phyloP scores from a whole-genome alignment of 371 early-diverging fungal species.

The Coemansia sp. region DNA sequence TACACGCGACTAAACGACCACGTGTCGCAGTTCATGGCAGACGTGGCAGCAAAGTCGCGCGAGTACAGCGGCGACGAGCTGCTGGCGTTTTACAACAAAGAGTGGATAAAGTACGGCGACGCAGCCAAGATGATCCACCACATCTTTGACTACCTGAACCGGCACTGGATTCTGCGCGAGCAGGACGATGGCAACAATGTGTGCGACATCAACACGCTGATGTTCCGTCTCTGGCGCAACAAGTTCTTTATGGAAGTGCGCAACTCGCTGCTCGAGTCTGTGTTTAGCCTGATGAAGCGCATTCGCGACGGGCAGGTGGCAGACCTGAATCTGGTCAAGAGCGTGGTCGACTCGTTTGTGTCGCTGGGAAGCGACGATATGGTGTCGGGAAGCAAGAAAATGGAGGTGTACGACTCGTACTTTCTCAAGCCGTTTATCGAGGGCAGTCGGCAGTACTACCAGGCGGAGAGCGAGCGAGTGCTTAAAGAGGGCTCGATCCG shows the following conservation, averaged over 20 bases:
- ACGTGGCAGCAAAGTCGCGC: slow-evolving; percentile 57
- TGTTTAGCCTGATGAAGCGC: slow-evolving; percentile 76
- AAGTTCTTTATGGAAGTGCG: slow-evolving; percentile 79
- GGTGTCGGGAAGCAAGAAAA: slow-evolving; percentile 60
- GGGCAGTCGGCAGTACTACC: slow-evolving; percentile 78
- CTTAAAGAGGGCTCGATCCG: slow-evolving; percentile 81
- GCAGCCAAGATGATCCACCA: slow-evolving; percentile 85
- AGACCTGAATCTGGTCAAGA: slow-evolving; percentile 80
- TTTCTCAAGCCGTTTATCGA: slow-evolving; percentile 81
- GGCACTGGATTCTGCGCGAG: slow-evolving; percentile 96
- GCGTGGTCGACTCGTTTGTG: slow-evolving; percentile 85
- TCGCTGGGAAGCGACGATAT: slow-evolving; percentile 49
- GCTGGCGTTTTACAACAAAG: slow-evolving; percentile 79
- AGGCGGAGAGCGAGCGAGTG: slow-evolving; percentile 80
- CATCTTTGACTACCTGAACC: slow-evolving; percentile 90
- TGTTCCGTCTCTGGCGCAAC: slow-evolving; percentile 73
- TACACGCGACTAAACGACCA: slow-evolving; percentile 73
- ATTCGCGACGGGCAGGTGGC: slow-evolving; percentile 90
- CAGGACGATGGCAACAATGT: slow-evolving; percentile 89
- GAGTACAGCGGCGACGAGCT: slow-evolving; percentile 74
- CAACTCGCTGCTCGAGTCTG: slow-evolving; percentile 75
- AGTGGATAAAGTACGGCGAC: slow-evolving; percentile 86
- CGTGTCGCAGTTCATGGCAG: slow-evolving; percentile 65
- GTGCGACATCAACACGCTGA: slow-evolving; percentile 91
- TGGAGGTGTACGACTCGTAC: slow-evolving; percentile 81